Evolutionary conservation across 345 rosid genomes (phyloP), one percentile per base, ranked within the genome.

Genomic region (Lenwebbia sp.): DNA sequence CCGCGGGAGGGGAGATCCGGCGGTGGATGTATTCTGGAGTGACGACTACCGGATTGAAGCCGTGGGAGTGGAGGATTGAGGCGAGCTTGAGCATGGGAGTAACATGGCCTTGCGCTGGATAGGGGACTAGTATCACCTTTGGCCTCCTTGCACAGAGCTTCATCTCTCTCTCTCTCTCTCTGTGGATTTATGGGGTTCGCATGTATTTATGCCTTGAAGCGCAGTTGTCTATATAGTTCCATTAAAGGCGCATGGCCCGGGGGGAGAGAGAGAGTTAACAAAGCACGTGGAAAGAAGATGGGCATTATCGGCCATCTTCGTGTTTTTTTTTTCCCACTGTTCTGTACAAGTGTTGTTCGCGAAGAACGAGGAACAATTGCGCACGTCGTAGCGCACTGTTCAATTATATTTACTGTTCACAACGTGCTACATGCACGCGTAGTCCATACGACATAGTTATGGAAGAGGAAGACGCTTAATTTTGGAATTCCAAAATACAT

Each of bases 91-190:
- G 87, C 95, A 96, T 94, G 83, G 99, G 98, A 47, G 94, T 93
- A 23, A 95, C 95, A 52, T 96, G 98, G 37, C 98, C 96, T 37
- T 93, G 99, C 13, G 98, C 96, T 65, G 99, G 98, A 87, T 92
- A 96, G 82, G 99, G 99, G 85, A 96, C 91, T 87, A 93, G 60
- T 57, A 96, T 54, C 54, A 94, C 89, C 86, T 90, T 93, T 13
- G 90, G 88, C 86, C 84, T 81, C 70, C 74, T 89, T 33, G 26
- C 26, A 37, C 81, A 70, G 47, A 19, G 26, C 81, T 70, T 19
- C 81, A 70, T 70, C 25, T 70, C 26, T 70, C 47, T 70, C 13
- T 65, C 76, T 65, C 44, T 30, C 75, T 28, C 25, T 41, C 26
- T 70, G 7, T 33, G 40, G 81, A 70, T 4, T 37, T 70, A 9